phyloP scores from a whole-genome alignment of 129 eudicot genomes.

The Ambrosia trifida region DNA sequence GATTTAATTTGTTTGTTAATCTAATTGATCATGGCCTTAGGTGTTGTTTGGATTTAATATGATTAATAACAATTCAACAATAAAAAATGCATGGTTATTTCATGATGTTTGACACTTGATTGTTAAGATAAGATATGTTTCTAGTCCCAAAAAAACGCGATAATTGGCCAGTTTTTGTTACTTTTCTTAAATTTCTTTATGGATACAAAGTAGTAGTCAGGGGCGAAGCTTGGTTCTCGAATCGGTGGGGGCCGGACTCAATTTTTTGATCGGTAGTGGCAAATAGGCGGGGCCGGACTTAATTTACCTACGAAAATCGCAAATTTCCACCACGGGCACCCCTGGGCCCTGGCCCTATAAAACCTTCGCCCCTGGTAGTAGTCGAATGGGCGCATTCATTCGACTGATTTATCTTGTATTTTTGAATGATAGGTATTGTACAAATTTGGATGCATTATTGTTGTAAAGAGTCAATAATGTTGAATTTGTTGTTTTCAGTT shows the following conservation, averaged over 20 bases:
- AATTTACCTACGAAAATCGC: no score
- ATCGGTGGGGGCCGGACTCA: no score
- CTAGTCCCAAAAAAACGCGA: background rate
- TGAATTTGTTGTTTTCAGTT: no score
- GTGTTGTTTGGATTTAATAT: background rate
- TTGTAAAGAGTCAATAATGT: background rate
- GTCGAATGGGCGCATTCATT: background rate
- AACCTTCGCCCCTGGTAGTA: no score
- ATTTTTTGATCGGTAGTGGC: no score
- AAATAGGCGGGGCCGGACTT: no score
- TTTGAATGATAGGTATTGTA: background rate
- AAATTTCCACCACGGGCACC: no score
- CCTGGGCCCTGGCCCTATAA: no score
- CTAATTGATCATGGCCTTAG: background rate
- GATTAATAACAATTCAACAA: background rate
- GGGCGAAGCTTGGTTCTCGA: no score
- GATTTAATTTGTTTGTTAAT: background rate
- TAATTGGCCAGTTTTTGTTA: background rate
- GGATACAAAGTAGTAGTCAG: background rate
- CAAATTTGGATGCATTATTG: conserved; percentile 13
- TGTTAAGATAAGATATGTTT: background rate
- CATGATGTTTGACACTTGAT: background rate
- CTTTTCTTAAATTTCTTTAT: background rate
- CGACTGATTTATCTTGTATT: background rate
- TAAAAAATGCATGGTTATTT: background rate